Conservation (phyloP, 1,139 yeast genomes). For the Hansenula lynferdii region DNA sequence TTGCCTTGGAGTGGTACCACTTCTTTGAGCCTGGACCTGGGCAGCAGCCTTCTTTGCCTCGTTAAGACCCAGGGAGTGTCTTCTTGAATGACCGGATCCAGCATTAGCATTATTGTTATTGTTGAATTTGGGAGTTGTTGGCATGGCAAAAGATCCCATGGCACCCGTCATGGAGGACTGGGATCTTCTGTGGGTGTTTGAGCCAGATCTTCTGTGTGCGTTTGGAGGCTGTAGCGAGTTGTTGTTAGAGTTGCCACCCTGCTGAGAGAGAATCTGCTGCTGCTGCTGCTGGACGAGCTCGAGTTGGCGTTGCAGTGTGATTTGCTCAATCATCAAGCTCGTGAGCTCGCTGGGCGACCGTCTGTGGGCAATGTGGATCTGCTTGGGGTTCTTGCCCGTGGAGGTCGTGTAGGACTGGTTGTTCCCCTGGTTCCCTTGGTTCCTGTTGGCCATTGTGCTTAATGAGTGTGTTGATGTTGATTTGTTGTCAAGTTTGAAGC, state of each 20-base stretch:
- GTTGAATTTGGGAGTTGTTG: slow-evolving; percentile 14
- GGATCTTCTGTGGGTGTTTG: slow-evolving; percentile 23
- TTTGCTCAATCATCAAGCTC: slow-evolving; percentile 90
- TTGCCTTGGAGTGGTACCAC: slow-evolving; percentile 27
- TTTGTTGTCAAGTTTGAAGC: too few species aligned
- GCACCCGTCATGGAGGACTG: slow-evolving; percentile 25
- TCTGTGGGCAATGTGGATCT: slow-evolving; percentile 87
- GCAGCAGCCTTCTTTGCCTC: slow-evolving; percentile 99
- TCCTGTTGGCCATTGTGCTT: slow-evolving; percentile 1
- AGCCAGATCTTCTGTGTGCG: slow-evolving; percentile 16
- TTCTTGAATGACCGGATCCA: slow-evolving; percentile 67
- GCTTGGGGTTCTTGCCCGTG: slow-evolving; percentile 40
- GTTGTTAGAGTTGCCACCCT: slow-evolving; percentile 38
- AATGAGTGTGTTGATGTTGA: not conserved
- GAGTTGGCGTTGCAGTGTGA: slow-evolving; percentile 87
- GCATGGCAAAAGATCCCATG: slow-evolving; percentile 25
- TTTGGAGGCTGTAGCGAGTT: slow-evolving; percentile 11
- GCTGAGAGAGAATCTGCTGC: slow-evolving; percentile 72
- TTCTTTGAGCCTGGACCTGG: slow-evolving; percentile 66
- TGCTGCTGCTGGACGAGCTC: slow-evolving; percentile 91
- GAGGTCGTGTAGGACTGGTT: slow-evolving; percentile 26
- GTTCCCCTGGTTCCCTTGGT: slow-evolving; percentile 7
- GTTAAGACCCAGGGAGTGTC: slow-evolving; percentile 87
- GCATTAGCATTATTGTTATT: not conserved
- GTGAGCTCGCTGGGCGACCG: slow-evolving; percentile 93